Conservation (phyloP, 2,329 filamentous ascomycete species). For the Cordyceps pruinosa region DNA sequence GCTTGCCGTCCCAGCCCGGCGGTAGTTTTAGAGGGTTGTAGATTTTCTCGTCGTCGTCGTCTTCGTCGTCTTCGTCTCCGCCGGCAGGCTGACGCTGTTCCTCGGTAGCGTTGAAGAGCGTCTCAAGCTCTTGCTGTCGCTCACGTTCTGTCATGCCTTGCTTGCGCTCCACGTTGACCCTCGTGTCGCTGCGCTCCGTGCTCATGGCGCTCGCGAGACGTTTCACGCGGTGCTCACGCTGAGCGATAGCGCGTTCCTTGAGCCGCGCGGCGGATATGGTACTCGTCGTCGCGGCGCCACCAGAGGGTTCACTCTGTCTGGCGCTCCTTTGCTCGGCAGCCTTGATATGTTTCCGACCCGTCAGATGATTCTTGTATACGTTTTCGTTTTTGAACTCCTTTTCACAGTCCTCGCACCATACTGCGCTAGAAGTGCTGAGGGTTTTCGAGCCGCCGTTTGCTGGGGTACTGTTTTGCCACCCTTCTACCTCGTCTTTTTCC, state of each 20-base stretch:
- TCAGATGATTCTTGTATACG: conserved; percentile 83
- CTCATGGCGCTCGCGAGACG: conserved; percentile 76
- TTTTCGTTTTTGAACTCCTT: conserved; percentile 95
- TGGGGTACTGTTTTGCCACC: conserved; percentile 60
- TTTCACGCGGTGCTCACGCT: conserved; percentile 77
- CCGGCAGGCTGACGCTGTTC: conserved; percentile 32
- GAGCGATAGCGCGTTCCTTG: conserved; percentile 86
- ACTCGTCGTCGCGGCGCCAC: conserved; percentile 20
- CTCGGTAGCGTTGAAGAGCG: conserved; percentile 53
- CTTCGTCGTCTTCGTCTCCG: conserved; percentile 61
- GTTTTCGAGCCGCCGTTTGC: conserved; percentile 24
- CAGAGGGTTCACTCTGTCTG: conserved; percentile 33
- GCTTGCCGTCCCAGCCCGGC: conserved; percentile 96
- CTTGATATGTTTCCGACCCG: conserved; percentile 87
- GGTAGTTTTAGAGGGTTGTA: conserved; percentile 97
- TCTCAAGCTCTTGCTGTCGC: conserved; percentile 86
- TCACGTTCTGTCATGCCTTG: conserved; percentile 97
- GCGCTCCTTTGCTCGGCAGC: conserved; percentile 61
- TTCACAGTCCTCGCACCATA: conserved; percentile 88
- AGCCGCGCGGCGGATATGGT: conserved; percentile 45
- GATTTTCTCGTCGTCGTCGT: conserved; percentile 77
- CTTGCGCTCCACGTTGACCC: conserved; percentile 90
- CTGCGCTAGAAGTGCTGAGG: conserved; percentile 48
- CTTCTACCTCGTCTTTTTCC: conserved; percentile 70
- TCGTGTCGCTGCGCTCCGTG: conserved; percentile 79